These are phyloP conservation scores for Lentinula lateritia DNA, from an alignment of 768 basidiomycete species.

Conservation along the genomic window DNA sequence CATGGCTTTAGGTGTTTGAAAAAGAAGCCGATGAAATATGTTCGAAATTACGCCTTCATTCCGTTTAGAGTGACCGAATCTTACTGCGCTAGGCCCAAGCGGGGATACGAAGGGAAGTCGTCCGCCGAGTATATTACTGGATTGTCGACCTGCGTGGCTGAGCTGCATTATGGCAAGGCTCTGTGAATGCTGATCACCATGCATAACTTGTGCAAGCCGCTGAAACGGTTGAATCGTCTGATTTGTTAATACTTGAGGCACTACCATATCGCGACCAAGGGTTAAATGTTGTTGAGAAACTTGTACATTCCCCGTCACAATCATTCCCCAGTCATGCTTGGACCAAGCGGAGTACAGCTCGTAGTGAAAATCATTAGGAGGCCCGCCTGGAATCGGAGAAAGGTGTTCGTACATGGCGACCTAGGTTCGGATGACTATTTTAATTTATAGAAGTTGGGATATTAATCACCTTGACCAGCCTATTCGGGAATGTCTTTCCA, in stretches of 20 bases:
- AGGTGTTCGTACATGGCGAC: constrained; percentile 91
- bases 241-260: constrained; percentile 41
- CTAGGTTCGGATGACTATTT: constrained; percentile 30
- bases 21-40: constrained; percentile 42
- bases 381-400: constrained; percentile 56
- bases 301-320: constrained; percentile 83
- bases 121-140: constrained; percentile 65
- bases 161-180: constrained; percentile 76
- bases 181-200: constrained; percentile 15
- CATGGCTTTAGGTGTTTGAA: constrained; percentile 64
- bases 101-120: constrained; percentile 56
- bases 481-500: constrained; percentile 37
- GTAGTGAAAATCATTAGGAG: constrained; percentile 61
- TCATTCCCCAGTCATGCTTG: constrained; percentile 76
- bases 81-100: constrained; percentile 65
- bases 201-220: constrained; percentile 45
- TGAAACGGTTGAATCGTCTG: constrained; percentile 45
- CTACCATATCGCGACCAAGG: constrained; percentile 66
- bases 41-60: constrained; percentile 24
- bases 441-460: background rate
- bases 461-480: constrained; percentile 46
- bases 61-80: constrained; percentile 29
- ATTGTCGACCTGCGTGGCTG: constrained; percentile 81
- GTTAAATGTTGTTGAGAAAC: constrained; percentile 57
- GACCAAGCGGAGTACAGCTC: constrained; percentile 74